Evolutionary conservation across 306 rosid genomes (phyloP).

Genomic region (Comarum palustre): DNA sequence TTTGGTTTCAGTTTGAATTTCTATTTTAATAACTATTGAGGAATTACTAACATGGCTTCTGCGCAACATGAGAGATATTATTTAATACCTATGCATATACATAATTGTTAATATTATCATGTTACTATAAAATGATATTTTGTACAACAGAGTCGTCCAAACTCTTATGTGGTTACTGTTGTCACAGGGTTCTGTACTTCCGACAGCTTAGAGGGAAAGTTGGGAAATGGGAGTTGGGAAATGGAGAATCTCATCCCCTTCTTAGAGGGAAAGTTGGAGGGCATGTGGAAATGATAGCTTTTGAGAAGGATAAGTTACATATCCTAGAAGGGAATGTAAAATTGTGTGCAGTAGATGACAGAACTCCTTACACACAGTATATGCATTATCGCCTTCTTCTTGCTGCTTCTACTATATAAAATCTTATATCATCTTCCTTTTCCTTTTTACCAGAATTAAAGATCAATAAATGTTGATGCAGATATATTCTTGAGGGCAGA

Average conservation of each 20-base stretch:
- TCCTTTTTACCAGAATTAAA: constrained; percentile 9
- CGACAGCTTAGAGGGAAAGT: constrained; percentile 26
- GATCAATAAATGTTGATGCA: constrained; percentile 18
- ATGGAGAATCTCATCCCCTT: constrained; percentile 23
- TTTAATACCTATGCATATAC: neutral
- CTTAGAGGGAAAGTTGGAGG: constrained; percentile 37
- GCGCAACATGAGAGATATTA: neutral
- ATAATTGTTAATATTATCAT: neutral
- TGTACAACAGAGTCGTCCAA: neutral
- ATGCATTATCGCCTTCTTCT: constrained; percentile 37
- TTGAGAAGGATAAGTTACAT: constrained; percentile 31
- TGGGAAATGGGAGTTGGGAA: constrained; percentile 14
- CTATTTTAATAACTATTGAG: neutral
- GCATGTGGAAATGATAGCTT: constrained; percentile 25
- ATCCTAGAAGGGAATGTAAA: constrained; percentile 27
- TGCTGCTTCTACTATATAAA: constrained; percentile 29
- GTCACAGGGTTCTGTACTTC: constrained; percentile 40
- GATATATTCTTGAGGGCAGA: constrained; percentile 36
- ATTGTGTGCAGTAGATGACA: constrained; percentile 27
- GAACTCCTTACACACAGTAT: constrained; percentile 39
- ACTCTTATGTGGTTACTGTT: constrained; percentile 14
- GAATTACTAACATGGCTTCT: neutral
- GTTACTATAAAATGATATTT: neutral
- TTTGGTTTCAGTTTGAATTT: neutral
- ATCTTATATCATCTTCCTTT: neutral